phyloP scores from a whole-genome alignment of 345 rosid species.

The Trapa bicornis region DNA sequence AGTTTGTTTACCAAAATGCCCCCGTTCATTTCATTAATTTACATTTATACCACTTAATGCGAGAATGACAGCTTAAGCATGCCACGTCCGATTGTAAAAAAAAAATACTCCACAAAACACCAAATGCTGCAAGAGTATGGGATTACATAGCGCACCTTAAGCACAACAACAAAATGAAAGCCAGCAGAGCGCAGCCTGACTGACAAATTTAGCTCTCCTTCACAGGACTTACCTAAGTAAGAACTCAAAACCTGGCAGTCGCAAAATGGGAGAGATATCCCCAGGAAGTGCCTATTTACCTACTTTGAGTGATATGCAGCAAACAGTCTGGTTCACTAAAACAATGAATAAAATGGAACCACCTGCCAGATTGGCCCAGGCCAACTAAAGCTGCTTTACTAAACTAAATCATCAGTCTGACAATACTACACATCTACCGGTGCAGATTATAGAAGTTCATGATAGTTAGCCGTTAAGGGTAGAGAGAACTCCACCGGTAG shows the following conservation, averaged over 20 bases:
- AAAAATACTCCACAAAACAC: too few relatives aligned
- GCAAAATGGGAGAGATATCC: conserved; percentile 8
- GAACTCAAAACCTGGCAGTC: neutral
- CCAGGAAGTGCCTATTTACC: neutral
- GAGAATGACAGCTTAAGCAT: too few relatives aligned
- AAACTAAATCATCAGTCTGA: neutral
- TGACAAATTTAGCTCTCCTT: too few relatives aligned
- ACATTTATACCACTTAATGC: too few relatives aligned
- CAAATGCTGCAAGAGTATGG: too few relatives aligned
- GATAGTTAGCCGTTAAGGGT: conserved; percentile 49
- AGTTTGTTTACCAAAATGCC: too few relatives aligned
- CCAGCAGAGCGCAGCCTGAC: too few relatives aligned
- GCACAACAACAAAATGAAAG: too few relatives aligned
- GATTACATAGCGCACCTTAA: too few relatives aligned
- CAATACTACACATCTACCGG: neutral
- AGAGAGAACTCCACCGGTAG: conserved; percentile 66
- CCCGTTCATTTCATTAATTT: too few relatives aligned
- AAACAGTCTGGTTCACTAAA: neutral
- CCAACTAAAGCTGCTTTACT: neutral
- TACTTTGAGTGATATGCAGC: neutral
- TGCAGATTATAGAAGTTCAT: neutral
- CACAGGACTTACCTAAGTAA: neutral
- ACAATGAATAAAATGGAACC: neutral
- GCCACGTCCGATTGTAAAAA: too few relatives aligned
- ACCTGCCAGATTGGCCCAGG: neutral